Evolutionary conservation across 345 rosid species (phyloP).

Genomic region (Punica granatum): DNA sequence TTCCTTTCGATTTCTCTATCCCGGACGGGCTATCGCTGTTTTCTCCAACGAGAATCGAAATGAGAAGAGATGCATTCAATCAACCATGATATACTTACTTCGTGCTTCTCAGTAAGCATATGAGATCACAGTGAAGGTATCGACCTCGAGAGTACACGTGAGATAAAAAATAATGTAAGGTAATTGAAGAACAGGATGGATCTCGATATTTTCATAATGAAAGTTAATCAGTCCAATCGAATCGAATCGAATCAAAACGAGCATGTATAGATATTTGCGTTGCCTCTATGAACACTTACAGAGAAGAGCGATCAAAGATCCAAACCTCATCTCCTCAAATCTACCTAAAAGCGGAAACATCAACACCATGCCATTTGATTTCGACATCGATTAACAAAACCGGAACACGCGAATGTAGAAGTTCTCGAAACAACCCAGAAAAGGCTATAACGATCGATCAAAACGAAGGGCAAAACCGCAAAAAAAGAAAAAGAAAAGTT

Average conservation of each 20-base stretch:
- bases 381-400: not conserved
- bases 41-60: too few species aligned
- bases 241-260: not conserved
- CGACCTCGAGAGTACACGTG: too few species aligned
- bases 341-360: not conserved
- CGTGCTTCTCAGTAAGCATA: too few species aligned
- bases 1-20: too few species aligned
- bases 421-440: not conserved
- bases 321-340: not conserved
- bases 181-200: too few species aligned
- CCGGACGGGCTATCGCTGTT: too few species aligned
- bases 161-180: too few species aligned
- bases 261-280: not conserved
- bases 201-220: too few species aligned
- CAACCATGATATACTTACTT: too few species aligned
- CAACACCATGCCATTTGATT: not conserved
- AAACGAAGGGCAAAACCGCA: not conserved
- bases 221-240: too few species aligned
- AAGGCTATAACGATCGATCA: not conserved
- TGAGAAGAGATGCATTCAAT: too few species aligned
- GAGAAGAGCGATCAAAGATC: not conserved
- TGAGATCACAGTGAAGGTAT: too few species aligned
- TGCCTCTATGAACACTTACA: constrained; percentile 1
- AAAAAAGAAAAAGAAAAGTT: not conserved
- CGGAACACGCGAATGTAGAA: not conserved